Percentiles rank a stretch among this genome's conserved stretches.
phyloP scores from a whole-genome alignment of 2,329 filamentous ascomycete genomes.

The Sporothrix pallida region DNA sequence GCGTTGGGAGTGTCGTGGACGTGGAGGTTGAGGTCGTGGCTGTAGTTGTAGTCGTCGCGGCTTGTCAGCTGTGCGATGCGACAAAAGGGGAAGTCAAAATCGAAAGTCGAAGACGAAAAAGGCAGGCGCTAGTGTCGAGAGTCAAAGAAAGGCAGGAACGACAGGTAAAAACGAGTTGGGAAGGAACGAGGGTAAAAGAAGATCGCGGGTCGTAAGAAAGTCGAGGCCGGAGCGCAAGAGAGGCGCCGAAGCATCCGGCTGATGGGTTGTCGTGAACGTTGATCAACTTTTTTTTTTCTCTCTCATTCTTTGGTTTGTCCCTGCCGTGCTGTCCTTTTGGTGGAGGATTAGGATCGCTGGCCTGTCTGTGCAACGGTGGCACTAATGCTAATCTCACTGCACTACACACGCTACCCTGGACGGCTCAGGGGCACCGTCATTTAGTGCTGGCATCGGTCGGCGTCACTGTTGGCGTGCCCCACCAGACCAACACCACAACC shows the following conservation, averaged over 20 bases:
- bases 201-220: background rate
- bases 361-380: background rate
- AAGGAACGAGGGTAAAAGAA: background rate
- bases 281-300: constrained; percentile 9
- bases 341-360: background rate
- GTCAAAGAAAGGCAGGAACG: background rate
- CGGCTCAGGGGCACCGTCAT: constrained; percentile 11
- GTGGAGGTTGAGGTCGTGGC: background rate
- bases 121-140: background rate
- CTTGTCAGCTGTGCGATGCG: background rate
- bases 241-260: constrained; percentile 18
- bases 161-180: background rate
- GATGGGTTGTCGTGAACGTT: background rate
- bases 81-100: background rate
- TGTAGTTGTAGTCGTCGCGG: background rate
- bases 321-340: background rate
- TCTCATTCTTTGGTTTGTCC: background rate
- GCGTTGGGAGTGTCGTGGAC: background rate
- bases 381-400: background rate
- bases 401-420: background rate
- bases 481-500: background rate
- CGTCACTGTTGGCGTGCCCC: too few species aligned
- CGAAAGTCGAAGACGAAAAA: background rate
- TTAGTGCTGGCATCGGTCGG: background rate
- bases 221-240: background rate